These are phyloP conservation scores for Ogataea henricii DNA, from an alignment of 805 yeast species.

Conservation along the genomic window DNA sequence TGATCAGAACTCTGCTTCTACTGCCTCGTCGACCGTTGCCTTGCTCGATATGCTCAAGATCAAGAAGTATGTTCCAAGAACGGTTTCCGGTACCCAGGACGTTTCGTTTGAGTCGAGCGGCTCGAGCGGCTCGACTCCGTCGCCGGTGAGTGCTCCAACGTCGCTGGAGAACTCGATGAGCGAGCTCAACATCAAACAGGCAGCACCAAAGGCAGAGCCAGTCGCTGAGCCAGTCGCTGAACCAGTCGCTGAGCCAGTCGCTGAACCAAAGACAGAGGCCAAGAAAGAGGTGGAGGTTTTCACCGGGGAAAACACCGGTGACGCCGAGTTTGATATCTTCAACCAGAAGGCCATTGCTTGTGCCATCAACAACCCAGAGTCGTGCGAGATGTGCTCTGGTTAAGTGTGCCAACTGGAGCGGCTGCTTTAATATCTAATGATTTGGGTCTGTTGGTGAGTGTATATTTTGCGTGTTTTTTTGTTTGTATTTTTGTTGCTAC, in stretches of 20 bases:
- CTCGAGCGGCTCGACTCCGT: constrained; percentile 44
- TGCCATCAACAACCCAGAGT: constrained; percentile 94
- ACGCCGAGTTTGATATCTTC: constrained; percentile 75
- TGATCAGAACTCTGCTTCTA: constrained; percentile 46
- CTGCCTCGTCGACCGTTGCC: constrained; percentile 33
- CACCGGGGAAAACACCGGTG: constrained; percentile 31
- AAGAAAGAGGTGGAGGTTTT: constrained; percentile 17
- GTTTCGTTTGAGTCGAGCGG: constrained; percentile 35
- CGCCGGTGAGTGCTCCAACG: constrained; percentile 43
- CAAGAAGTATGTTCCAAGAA: constrained; percentile 37
- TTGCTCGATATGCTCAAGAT: constrained; percentile 33
- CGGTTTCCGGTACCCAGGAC: constrained; percentile 32
- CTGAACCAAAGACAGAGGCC: constrained; percentile 4
- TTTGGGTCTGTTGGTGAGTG: constrained; percentile 1
- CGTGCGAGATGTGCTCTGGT: constrained; percentile 99
- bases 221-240: constrained; percentile 11
- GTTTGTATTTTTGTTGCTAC: background rate
- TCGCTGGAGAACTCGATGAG: constrained; percentile 49
- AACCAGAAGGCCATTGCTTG: constrained; percentile 94
- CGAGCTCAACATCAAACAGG: constrained; percentile 41
- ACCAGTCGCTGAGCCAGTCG: constrained; percentile 11
- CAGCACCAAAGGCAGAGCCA: constrained; percentile 9
- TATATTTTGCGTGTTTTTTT: background rate
- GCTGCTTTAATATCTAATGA: background rate
- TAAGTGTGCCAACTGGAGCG: constrained; percentile 39